A percentile compares a stretch with the other conserved stretches of the same genome.
Evolutionary conservation across 768 basidiomycete species (phyloP).

Genomic region (Trametes meyenii): DNA sequence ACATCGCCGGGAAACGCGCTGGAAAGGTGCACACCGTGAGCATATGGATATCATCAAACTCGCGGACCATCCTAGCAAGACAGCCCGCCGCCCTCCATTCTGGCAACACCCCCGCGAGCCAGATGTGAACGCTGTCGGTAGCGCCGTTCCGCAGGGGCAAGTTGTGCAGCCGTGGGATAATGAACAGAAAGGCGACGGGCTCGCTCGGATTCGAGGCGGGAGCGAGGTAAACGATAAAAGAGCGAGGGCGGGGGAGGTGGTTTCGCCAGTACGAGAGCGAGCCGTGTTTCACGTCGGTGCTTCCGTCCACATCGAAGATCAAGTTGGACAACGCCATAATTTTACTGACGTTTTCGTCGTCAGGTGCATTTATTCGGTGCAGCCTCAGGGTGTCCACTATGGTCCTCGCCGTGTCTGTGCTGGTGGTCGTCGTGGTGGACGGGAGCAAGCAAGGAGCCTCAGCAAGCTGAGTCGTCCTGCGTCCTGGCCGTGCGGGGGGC

Average conservation of each 20-base stretch:
- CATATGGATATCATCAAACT: not conserved
- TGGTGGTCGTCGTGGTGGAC: constrained; percentile 7
- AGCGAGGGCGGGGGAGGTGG: constrained; percentile 16
- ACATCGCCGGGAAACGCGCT: constrained; percentile 27
- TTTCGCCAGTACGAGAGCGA: constrained; percentile 25
- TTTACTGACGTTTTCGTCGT: constrained; percentile 10
- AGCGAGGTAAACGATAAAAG: constrained; percentile 27
- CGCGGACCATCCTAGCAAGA: constrained; percentile 24
- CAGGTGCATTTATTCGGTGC: not conserved
- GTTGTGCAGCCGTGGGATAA: constrained; percentile 19
- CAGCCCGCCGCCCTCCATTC: constrained; percentile 26
- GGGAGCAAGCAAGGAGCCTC: too few species aligned
- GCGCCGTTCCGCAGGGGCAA: constrained; percentile 21
- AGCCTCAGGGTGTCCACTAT: not conserved
- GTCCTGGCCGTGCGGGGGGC: not conserved
- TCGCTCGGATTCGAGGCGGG: not conserved
- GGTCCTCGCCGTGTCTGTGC: not conserved
- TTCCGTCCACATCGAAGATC: constrained; percentile 26
- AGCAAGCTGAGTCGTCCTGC: not conserved
- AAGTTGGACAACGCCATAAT: constrained; percentile 27
- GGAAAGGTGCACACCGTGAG: constrained; percentile 31
- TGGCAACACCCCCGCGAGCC: constrained; percentile 30
- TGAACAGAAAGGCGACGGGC: constrained; percentile 28
- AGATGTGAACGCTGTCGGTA: constrained; percentile 24
- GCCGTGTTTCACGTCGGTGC: constrained; percentile 25